Evolutionary conservation across 2,329 filamentous ascomycete species (phyloP), one percentile per base, ranked within the genome.

Genomic region (Claviceps quebecensis): DNA sequence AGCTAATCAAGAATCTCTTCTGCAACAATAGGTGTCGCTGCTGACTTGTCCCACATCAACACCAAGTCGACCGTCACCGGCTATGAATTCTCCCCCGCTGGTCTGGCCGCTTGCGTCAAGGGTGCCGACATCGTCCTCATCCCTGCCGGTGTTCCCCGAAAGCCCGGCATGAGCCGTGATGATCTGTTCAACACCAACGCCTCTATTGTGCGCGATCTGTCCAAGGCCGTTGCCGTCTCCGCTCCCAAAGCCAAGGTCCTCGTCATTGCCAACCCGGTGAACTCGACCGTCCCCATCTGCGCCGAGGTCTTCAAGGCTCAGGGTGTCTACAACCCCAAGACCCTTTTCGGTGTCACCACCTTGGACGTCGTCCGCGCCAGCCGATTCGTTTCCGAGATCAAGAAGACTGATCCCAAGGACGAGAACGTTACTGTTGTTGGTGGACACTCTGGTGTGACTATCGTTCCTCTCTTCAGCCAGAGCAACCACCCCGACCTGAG

Each of bases 131-230:
- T 98, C 63, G 87, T 98, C 66, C 82, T 98, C 67, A 97, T 98
- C 72, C 93, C 93, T 66, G 93, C 93, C 66, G 93, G 93, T 79
- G 91, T 98, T 60, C 93, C 93, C 68, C 89, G 93, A 76, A 96
- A 96, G 83, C 93, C 93, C 70, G 93, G 93, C 75, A 98, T 98
- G 93, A 95, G 87, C 75, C 90, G 93, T 79, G 93, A 98, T 74
- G 91, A 98, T 71, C 85, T 98, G 59, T 98, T 98, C 89, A 97
- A 97, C 84, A 98, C 91, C 80, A 98, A 98, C 74, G 93, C 93
- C 72, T 95, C 88, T 69, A 98, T 98, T 71, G 93, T 98, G 70
- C 90, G 91, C 67, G 93, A 97, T 74, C 83, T 98, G 60, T 90
- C 91, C 75, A 95, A 95, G 82, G 90, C 89, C 64, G 83, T 82